These are phyloP conservation scores for Fusarium abutilonis DNA, from an alignment of 2,329 filamentous ascomycete genomes.

Conservation along the genomic window DNA sequence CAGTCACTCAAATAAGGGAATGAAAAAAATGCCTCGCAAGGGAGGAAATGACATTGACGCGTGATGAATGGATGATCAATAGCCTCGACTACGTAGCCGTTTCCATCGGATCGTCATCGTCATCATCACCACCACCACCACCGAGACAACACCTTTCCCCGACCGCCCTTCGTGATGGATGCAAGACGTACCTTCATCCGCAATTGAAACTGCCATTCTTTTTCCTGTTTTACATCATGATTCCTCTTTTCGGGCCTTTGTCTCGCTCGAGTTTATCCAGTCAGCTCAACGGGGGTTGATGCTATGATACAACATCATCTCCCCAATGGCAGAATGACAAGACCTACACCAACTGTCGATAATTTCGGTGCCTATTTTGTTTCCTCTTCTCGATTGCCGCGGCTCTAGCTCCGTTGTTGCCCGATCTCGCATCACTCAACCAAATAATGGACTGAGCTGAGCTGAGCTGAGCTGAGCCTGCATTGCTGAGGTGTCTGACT, in stretches of 20 bases:
- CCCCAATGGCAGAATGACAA: slow-evolving; percentile 10
- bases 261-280: slow-evolving; percentile 4
- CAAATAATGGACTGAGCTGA: not conserved
- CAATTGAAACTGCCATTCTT: slow-evolving; percentile 6
- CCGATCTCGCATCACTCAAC: slow-evolving; percentile 12
- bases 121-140: not conserved
- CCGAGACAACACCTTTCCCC: not conserved
- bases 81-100: not conserved
- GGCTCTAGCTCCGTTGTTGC: slow-evolving; percentile 23
- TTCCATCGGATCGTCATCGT: slow-evolving; percentile 7
- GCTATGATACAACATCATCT: not conserved
- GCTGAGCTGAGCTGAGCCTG: not conserved
- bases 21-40: slow-evolving; percentile 28
- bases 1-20: not conserved
- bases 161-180: too few species aligned
- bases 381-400: slow-evolving; percentile 23
- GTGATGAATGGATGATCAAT: slow-evolving; percentile 23
- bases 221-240: slow-evolving; percentile 1
- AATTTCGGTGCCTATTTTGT: slow-evolving; percentile 31
- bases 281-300: not conserved
- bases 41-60: slow-evolving; percentile 28
- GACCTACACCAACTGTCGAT: not conserved
- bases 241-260: slow-evolving; percentile 22
- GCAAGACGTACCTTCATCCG: not conserved
- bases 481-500: not conserved